Evolutionary conservation across 2,329 filamentous ascomycete species (phyloP).

Genomic region (Penicillium carneum): DNA sequence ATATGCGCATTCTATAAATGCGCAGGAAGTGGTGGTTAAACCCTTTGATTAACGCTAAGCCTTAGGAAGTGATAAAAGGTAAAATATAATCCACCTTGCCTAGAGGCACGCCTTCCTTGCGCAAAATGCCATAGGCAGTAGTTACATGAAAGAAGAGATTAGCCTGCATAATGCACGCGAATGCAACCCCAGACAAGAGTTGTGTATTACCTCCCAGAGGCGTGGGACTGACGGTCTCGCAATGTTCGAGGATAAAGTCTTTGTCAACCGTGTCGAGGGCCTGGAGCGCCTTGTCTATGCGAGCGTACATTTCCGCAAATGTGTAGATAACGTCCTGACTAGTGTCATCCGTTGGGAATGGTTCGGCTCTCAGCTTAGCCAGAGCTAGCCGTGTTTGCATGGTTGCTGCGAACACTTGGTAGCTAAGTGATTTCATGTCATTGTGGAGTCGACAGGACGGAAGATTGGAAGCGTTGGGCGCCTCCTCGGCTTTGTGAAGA

Average conservation of each 20-base stretch:
- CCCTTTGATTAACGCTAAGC: not conserved
- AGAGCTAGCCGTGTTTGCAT: conserved; percentile 13
- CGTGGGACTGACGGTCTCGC: not conserved
- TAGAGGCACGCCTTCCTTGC: conserved; percentile 10
- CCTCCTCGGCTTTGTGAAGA: conserved; percentile 18
- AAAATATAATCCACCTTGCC: conserved; percentile 17
- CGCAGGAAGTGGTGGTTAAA: too few relatives aligned
- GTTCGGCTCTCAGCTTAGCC: conserved; percentile 8
- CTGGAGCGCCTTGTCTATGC: conserved; percentile 15
- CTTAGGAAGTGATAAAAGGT: conserved; percentile 3
- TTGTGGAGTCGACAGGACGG: conserved; percentile 14
- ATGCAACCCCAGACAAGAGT: conserved; percentile 8
- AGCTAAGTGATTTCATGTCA: conserved; percentile 22
- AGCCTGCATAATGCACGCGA: conserved; percentile 17
- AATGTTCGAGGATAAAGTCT: conserved; percentile 5
- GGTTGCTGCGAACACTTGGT: conserved; percentile 19
- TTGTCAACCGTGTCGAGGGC: conserved; percentile 11
- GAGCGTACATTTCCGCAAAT: conserved; percentile 19
- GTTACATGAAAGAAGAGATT: conserved; percentile 25
- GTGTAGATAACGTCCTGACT: conserved; percentile 12
- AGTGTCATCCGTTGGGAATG: conserved; percentile 8
- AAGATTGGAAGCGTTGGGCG: conserved; percentile 17
- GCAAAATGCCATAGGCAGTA: conserved; percentile 25
- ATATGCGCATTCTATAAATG: too few relatives aligned
- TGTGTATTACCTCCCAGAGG: not conserved